A percentile compares a stretch with the other conserved stretches of the same genome.
These are phyloP conservation scores for Monosporascus cannonballus DNA, from an alignment of 2,329 filamentous ascomycete species.

Conservation along the genomic window DNA sequence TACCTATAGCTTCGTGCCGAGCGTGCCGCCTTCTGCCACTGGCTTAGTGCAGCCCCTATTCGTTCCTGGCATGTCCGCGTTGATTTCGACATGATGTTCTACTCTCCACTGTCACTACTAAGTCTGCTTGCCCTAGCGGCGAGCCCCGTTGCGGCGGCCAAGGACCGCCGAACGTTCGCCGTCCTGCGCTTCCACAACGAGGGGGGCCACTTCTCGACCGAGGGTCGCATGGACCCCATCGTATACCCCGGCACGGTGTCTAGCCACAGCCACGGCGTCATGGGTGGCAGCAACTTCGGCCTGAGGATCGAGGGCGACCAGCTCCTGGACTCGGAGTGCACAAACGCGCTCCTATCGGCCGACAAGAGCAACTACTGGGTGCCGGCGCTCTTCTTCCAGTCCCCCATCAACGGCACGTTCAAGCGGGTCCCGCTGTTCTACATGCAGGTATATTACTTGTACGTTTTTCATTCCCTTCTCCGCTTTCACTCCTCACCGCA, in stretches of 20 bases:
- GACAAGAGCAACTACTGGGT: conserved; percentile 59
- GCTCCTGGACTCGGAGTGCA: conserved; percentile 45
- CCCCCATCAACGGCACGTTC: conserved; percentile 42
- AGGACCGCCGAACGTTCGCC: neutral
- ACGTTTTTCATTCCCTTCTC: neutral
- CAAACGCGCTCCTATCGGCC: conserved; percentile 49
- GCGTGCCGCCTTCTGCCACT: too few species aligned
- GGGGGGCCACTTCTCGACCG: neutral
- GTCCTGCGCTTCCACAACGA: neutral
- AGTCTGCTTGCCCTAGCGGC: neutral
- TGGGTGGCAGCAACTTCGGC: conserved; percentile 49
- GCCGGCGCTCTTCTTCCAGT: conserved; percentile 52
- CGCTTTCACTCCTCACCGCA: neutral
- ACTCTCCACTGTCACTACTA: too few species aligned
- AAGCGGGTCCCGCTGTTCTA: conserved; percentile 51
- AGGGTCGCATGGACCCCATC: conserved; percentile 51
- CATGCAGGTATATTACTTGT: conserved; percentile 50
- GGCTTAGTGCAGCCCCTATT: too few species aligned
- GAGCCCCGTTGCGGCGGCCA: neutral
- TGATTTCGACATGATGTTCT: too few species aligned
- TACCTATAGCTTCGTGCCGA: too few species aligned
- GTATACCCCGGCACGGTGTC: conserved; percentile 42
- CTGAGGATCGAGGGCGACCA: conserved; percentile 36
- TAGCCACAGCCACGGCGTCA: conserved; percentile 49
- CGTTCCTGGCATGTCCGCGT: too few species aligned